These are phyloP conservation scores for Trichoderma guizhouense DNA, from an alignment of 2,329 filamentous ascomycete species.

Conservation along the genomic window DNA sequence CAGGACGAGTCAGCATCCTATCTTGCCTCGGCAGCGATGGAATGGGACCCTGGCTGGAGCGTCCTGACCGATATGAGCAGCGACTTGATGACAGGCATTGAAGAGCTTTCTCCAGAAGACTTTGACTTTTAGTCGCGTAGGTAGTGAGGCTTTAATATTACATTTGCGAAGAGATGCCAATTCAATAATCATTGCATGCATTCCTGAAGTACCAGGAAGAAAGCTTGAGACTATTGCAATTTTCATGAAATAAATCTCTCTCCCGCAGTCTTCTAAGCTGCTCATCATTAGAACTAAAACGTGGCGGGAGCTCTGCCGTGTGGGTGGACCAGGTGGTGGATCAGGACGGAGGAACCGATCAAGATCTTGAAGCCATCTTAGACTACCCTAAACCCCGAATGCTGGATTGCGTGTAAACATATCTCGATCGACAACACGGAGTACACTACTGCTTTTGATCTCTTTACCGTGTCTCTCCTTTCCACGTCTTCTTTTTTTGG, in stretches of 20 bases:
- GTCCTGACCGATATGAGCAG: slow-evolving; percentile 6
- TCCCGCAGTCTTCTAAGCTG: neutral
- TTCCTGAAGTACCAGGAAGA: neutral
- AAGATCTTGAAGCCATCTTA: neutral
- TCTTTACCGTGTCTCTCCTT: neutral
- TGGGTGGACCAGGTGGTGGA: neutral
- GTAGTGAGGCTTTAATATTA: neutral
- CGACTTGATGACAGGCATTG: neutral
- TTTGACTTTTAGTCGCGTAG: neutral
- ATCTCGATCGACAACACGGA: neutral
- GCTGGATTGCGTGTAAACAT: neutral
- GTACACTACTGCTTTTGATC: neutral
- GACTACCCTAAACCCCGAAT: neutral
- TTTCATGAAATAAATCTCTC: neutral
- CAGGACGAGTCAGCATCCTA: neutral
- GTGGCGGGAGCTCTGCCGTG: neutral
- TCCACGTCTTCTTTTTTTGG: neutral
- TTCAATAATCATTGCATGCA: neutral
- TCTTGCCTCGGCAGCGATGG: slow-evolving; percentile 1
- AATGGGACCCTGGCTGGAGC: slow-evolving; percentile 14
- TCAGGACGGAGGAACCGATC: neutral
- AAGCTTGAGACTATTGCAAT: neutral
- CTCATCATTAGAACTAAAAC: neutral
- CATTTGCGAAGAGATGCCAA: neutral
- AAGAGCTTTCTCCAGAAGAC: neutral